Evolutionary conservation across 768 basidiomycete species (phyloP).

Genomic region (Lentinula edodes): DNA sequence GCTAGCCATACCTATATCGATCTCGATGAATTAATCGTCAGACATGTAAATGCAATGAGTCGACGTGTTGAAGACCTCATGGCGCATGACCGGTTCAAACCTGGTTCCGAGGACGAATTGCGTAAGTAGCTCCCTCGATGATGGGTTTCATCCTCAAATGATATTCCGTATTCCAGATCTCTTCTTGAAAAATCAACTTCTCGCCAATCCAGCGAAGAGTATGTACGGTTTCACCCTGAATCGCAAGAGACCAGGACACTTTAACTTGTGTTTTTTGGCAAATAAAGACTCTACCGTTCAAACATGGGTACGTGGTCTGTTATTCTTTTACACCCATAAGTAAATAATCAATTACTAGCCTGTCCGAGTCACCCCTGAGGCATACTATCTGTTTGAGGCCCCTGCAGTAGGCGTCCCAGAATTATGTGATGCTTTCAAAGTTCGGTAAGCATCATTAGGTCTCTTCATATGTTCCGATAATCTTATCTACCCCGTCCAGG

Average conservation of each 20-base stretch:
- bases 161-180: slow-evolving; percentile 47
- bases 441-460: slow-evolving; percentile 40
- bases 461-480: slow-evolving; percentile 4
- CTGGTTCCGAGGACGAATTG: slow-evolving; percentile 80
- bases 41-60: slow-evolving; percentile 92
- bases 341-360: slow-evolving; percentile 42
- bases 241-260: slow-evolving; percentile 85
- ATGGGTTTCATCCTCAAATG: background rate
- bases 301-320: slow-evolving; percentile 67
- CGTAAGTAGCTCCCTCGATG: slow-evolving; percentile 48
- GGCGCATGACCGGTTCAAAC: slow-evolving; percentile 93
- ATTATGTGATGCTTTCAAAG: slow-evolving; percentile 96
- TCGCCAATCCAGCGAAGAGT: slow-evolving; percentile 90
- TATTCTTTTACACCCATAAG: slow-evolving; percentile 7
- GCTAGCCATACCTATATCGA: slow-evolving; percentile 81
- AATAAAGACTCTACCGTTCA: slow-evolving; percentile 88
- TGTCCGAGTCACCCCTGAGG: slow-evolving; percentile 81
- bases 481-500: slow-evolving; percentile 27
- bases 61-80: slow-evolving; percentile 92
- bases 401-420: slow-evolving; percentile 89
- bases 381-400: slow-evolving; percentile 87
- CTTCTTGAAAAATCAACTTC: slow-evolving; percentile 83
- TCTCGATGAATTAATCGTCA: slow-evolving; percentile 94
- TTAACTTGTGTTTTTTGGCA: slow-evolving; percentile 88
- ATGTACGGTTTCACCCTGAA: slow-evolving; percentile 96